phyloP scores from a whole-genome alignment of 441 rosid species.

The Pelargonium exstipulatum region DNA sequence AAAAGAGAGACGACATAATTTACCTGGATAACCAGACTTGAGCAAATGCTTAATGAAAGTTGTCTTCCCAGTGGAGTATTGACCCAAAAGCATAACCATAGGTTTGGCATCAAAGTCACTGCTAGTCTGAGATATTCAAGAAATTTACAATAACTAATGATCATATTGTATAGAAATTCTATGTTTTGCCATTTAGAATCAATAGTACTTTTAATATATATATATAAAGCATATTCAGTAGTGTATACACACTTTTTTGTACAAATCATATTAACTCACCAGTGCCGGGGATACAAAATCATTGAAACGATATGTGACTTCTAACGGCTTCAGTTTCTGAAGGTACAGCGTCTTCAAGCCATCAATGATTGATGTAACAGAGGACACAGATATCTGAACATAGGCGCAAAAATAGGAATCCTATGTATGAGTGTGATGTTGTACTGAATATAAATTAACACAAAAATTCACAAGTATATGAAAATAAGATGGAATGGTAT shows the following conservation, averaged over 20 bases:
- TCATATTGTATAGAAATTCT: background rate
- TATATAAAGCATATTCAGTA: background rate
- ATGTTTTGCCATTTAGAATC: background rate
- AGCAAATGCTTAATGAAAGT: slow-evolving; percentile 95
- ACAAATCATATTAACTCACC: slow-evolving; percentile 39
- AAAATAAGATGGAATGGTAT: no score
- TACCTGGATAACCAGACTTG: slow-evolving; percentile 74
- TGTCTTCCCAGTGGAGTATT: slow-evolving; percentile 96
- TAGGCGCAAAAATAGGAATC: slow-evolving; percentile 8
- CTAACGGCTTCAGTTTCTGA: slow-evolving; percentile 86
- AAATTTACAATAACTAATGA: slow-evolving; percentile 13
- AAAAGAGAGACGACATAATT: slow-evolving; percentile 21
- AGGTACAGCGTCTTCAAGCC: slow-evolving; percentile 83
- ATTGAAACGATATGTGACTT: slow-evolving; percentile 74
- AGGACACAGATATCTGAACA: slow-evolving; percentile 62
- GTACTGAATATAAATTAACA: no score
- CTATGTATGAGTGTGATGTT: background rate
- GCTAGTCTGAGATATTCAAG: slow-evolving; percentile 46
- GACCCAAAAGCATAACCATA: slow-evolving; percentile 98
- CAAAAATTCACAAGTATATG: no score
- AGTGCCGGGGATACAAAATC: slow-evolving; percentile 79
- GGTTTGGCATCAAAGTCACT: slow-evolving; percentile 99
- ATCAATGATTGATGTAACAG: slow-evolving; percentile 88
- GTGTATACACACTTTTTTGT: background rate
- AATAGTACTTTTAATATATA: slow-evolving; percentile 4